Base-by-base conservation (phyloP, 2,329 filamentous ascomycete species). In the Atkinsonella hypoxylon region DNA sequence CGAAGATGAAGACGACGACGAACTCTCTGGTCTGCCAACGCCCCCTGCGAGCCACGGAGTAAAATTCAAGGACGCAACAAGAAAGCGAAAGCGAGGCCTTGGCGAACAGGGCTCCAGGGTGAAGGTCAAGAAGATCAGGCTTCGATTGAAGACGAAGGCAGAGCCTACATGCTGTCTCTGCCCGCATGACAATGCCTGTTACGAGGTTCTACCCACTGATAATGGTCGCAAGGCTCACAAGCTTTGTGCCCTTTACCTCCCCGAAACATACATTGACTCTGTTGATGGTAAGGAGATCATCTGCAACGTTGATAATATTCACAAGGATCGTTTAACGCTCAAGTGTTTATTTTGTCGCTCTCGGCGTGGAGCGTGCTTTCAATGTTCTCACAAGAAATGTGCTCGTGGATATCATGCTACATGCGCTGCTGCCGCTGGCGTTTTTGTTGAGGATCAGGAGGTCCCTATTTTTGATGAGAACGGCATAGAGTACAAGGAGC, bases 261-360 rank as follows among this genome's bases (percentile, higher is more conserved):
- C 91, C 0, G 93, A 97, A 68, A 96, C 91, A 0, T 94, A 81
- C 63, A 86, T 97, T 55, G 83, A 88, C 49, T 77, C 73, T 2
- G 77, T 84, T 11, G 80, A 86, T 54, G 86, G 78, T 31, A 73
- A 77, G 46, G 89, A 95, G 54, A 77, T 81, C 10, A 78, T 96
- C 22, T 85, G 79, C 57, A 91, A 94, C 57, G 79, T 89, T 47
- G 77, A 79, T n/a, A 80, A 81, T 54, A 89, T 97, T 57, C 83
- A 87, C 62, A 91, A 93, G 65, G 88, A 87, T 51, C 86, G 91
- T 18, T 72, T 95, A 58, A 89, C 94, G 26, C 82, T 97, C 58
- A 95, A 95, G 67, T 98, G 93, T 66, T 82, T 95, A 54, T 95
- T 88, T 69, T 98, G 93, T 64, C 87, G 90, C 34, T 94, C 89